Percentiles rank a stretch among this genome's conserved stretches.
Evolutionary conservation across 495 filamentous ascomycete genomes (phyloP).

Genomic region (Penicillium maclennaniae): DNA sequence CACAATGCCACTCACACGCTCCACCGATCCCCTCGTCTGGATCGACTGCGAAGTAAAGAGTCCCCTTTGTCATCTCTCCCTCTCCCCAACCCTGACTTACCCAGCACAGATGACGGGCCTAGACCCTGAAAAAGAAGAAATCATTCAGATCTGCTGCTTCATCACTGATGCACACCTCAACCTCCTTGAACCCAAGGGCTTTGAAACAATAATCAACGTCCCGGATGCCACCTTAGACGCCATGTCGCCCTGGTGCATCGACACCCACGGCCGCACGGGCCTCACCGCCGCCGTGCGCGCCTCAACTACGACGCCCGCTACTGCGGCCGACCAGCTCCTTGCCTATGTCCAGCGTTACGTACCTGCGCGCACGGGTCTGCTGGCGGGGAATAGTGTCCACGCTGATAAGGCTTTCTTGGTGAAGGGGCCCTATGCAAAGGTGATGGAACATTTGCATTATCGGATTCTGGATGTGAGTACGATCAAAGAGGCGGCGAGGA

Average conservation of each 20-base stretch:
- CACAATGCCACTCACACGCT: conserved; percentile 45
- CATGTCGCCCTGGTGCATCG: conserved; percentile 73
- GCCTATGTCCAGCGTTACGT: conserved; percentile 71
- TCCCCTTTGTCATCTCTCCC: not conserved
- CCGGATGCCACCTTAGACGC: conserved; percentile 61
- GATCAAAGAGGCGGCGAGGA: conserved; percentile 79
- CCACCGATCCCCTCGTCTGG: conserved; percentile 69
- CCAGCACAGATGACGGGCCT: conserved; percentile 84
- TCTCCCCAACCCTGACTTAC: conserved; percentile 4
- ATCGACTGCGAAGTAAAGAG: conserved; percentile 79
- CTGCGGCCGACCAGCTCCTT: conserved; percentile 70
- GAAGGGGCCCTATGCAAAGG: conserved; percentile 64
- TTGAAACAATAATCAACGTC: conserved; percentile 77
- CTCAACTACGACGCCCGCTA: conserved; percentile 66
- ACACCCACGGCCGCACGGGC: conserved; percentile 65
- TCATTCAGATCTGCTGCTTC: conserved; percentile 92
- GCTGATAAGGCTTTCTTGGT: conserved; percentile 80
- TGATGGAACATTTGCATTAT: conserved; percentile 78
- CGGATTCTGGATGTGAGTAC: conserved; percentile 88
- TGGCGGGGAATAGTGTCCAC: conserved; percentile 92
- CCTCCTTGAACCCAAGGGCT: conserved; percentile 71
- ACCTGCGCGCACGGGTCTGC: conserved; percentile 59
- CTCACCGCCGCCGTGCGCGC: conserved; percentile 71
- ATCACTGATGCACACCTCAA: conserved; percentile 78
- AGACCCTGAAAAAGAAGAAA: conserved; percentile 69